Base-by-base conservation (phyloP, 2,329 filamentous ascomycete species). In the Fusarium sp. region DNA sequence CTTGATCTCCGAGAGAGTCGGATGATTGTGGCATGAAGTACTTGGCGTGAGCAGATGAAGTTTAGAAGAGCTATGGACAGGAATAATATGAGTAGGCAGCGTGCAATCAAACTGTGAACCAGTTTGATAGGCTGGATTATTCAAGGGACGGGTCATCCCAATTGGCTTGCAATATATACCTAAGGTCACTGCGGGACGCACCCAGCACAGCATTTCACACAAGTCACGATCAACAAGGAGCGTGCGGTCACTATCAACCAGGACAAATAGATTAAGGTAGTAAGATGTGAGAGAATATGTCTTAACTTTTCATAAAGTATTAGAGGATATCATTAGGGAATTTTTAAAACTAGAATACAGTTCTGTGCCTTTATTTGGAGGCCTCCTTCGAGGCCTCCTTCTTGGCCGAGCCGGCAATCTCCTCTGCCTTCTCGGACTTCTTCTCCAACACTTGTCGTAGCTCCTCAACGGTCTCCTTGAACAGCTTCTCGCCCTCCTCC, bases 381-480 rank as follows among this genome's bases (percentile, higher is more conserved):
- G 51, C 71, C 37, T 84, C 80, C 68, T 86, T 82, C 77, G 84
- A 82, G 4, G 76, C 72, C 26, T 84, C 80, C 68, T 86, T 82
- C 76, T 84, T 82, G 17, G 82, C 86, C 71, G 86, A 83, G 3
- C 89, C 81, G 5, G 80, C 79, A 70, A 91, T 82, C 67, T 91
- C 84, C 74, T 90, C 82, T 1, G 86, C 84, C 77, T 87, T 82
- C 47, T 83, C 75, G 0, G 81, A 81, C 79, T 86, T 85, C 75
- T 87, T 86, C 77, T 89, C 86, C 41, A 92, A 80, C 30, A 92
- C 83, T 76, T 89, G 82, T 75, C 85, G 83, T 46, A 92, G 80
- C 76, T 92, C 90, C 44, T 90, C 84, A 48, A 92, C 81, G 0
- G 90, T 90, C 75, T 91, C 89, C 78, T 89, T 88, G 51, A 92